phyloP scores from a whole-genome alignment of 805 yeast species.

The Yarrowia alimentaria region DNA sequence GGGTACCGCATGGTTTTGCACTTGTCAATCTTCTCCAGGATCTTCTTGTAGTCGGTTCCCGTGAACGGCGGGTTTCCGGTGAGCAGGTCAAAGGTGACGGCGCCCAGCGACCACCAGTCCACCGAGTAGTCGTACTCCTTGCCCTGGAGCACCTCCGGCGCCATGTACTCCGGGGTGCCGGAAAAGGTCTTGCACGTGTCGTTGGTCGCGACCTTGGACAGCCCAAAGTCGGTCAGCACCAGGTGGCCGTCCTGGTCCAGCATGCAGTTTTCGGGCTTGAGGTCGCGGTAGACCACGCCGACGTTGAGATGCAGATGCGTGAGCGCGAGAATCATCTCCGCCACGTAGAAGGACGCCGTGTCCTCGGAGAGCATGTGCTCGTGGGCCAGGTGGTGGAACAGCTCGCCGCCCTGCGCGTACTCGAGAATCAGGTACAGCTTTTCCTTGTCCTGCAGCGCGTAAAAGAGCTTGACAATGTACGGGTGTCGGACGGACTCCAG shows the following conservation, averaged over 20 bases:
- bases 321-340: constrained; percentile 76
- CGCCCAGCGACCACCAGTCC: constrained; percentile 92
- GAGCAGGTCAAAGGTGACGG: constrained; percentile 73
- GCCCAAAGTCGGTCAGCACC: constrained; percentile 82
- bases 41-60: constrained; percentile 72
- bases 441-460: constrained; percentile 77
- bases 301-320: constrained; percentile 65
- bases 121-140: constrained; percentile 73
- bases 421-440: constrained; percentile 75
- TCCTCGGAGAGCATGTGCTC: constrained; percentile 53
- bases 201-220: constrained; percentile 48
- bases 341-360: constrained; percentile 72
- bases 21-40: constrained; percentile 69
- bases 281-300: constrained; percentile 83
- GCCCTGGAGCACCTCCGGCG: constrained; percentile 83
- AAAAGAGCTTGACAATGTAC: constrained; percentile 74
- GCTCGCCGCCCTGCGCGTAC: constrained; percentile 86
- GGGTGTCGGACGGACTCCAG: constrained; percentile 72
- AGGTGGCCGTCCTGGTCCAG: constrained; percentile 75
- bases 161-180: constrained; percentile 84
- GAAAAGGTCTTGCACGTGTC: constrained; percentile 56
- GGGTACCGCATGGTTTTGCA: constrained; percentile 67
- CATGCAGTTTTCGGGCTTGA: constrained; percentile 87
- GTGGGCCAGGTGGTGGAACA: constrained; percentile 60
- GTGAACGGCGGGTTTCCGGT: constrained; percentile 89